Evolutionary conservation across 495 filamentous ascomycete species (phyloP).

Genomic region (Aspergillus conjunctus): DNA sequence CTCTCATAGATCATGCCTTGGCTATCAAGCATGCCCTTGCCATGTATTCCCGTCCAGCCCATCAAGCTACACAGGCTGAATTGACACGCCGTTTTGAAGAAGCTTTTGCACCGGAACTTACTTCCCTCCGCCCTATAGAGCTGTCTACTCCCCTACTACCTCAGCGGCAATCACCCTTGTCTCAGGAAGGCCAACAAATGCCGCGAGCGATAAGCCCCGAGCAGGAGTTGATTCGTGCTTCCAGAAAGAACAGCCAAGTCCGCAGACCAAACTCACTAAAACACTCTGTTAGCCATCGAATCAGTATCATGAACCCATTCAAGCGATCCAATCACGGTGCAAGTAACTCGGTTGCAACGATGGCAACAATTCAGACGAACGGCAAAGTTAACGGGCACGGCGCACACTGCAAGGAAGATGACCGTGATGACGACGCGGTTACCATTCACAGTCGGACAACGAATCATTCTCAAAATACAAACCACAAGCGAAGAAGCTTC

Average conservation of each 20-base stretch:
- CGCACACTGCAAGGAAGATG: constrained; percentile 23
- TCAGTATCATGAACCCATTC: constrained; percentile 53
- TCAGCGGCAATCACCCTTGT: constrained; percentile 30
- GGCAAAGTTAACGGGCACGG: constrained; percentile 30
- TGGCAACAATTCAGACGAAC: constrained; percentile 38
- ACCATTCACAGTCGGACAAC: constrained; percentile 50
- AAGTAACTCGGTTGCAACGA: constrained; percentile 40
- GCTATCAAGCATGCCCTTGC: constrained; percentile 81
- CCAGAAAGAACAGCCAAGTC: constrained; percentile 33
- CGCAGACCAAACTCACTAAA: constrained; percentile 40
- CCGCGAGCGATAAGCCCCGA: constrained; percentile 44
- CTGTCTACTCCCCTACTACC: constrained; percentile 30
- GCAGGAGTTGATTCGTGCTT: constrained; percentile 40
- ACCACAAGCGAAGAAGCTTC: constrained; percentile 45
- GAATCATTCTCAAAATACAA: constrained; percentile 41
- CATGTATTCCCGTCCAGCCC: constrained; percentile 61
- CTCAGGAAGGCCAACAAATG: constrained; percentile 30
- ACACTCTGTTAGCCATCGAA: constrained; percentile 49
- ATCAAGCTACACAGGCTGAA: constrained; percentile 60
- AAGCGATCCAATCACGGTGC: constrained; percentile 44
- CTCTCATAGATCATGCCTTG: constrained; percentile 85
- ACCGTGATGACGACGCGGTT: constrained; percentile 43
- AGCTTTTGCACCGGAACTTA: constrained; percentile 52
- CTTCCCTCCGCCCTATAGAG: constrained; percentile 33
- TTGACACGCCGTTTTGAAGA: constrained; percentile 51